Conservation (phyloP, 2,329 filamentous ascomycete genomes). For the Cucurbitaria berberidis region DNA sequence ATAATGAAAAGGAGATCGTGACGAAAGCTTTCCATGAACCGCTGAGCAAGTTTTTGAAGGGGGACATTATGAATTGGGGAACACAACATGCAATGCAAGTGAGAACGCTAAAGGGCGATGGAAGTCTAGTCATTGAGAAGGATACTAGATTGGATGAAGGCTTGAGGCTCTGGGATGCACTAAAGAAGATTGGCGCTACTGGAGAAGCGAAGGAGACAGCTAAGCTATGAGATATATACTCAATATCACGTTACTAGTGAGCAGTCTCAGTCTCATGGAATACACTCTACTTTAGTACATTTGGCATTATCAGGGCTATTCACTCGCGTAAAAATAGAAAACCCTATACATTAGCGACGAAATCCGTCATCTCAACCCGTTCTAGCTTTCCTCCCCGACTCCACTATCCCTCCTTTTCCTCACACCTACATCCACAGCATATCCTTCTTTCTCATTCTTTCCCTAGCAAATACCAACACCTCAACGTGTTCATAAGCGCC, state of each 20-base stretch:
- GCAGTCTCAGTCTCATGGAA: too few species aligned
- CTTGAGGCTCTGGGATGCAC: conserved; percentile 55
- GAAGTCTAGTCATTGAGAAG: conserved; percentile 53
- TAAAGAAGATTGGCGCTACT: conserved; percentile 35
- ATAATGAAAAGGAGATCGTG: conserved; percentile 54
- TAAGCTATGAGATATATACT: conserved; percentile 11
- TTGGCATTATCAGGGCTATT: too few species aligned
- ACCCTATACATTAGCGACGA: too few species aligned
- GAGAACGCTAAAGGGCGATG: conserved; percentile 54
- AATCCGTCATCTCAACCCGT: too few species aligned
- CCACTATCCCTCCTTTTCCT: neutral
- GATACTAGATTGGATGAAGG: conserved; percentile 58
- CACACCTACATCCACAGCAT: neutral
- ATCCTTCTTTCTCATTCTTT: neutral
- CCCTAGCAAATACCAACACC: neutral
- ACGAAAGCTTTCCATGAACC: conserved; percentile 46
- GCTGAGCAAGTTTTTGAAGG: conserved; percentile 51
- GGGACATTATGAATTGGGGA: conserved; percentile 51
- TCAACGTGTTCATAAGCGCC: neutral
- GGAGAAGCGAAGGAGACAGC: conserved; percentile 9
- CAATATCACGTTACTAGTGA: neutral
- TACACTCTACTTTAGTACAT: too few species aligned
- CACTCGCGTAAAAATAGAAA: too few species aligned
- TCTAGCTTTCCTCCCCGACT: neutral
- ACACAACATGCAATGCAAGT: conserved; percentile 47